phyloP scores from a whole-genome alignment of 2,329 filamentous ascomycete species.

The Trichophyton benhamiae region DNA sequence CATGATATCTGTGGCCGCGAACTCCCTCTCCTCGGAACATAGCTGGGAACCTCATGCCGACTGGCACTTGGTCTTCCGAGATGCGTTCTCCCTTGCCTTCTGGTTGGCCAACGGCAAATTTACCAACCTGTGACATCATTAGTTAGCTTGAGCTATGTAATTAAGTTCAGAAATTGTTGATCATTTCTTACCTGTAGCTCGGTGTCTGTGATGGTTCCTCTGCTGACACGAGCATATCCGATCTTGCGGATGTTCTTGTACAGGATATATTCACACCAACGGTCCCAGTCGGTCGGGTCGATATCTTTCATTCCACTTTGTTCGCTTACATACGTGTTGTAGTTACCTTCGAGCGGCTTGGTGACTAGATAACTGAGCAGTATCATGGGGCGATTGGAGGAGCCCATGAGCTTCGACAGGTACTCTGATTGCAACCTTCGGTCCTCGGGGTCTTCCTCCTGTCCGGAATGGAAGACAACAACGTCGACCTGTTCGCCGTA shows the following conservation, averaged over 20 bases:
- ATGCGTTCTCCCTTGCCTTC: slow-evolving; percentile 54
- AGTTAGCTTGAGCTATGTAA: slow-evolving; percentile 4
- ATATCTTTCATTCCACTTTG: slow-evolving; percentile 89
- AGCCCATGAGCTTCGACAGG: slow-evolving; percentile 76
- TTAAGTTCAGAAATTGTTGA: background rate
- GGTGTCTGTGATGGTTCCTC: slow-evolving; percentile 89
- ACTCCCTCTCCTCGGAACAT: slow-evolving; percentile 78
- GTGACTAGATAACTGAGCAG: slow-evolving; percentile 88
- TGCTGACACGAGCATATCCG: slow-evolving; percentile 79
- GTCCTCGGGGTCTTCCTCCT: slow-evolving; percentile 92
- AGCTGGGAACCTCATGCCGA: slow-evolving; percentile 69
- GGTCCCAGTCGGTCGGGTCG: slow-evolving; percentile 82
- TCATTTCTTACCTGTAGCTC: slow-evolving; percentile 62
- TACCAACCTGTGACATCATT: slow-evolving; percentile 50
- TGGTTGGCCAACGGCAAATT: slow-evolving; percentile 71
- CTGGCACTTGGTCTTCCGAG: slow-evolving; percentile 60
- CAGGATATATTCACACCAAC: slow-evolving; percentile 98
- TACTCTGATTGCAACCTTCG: slow-evolving; percentile 77
- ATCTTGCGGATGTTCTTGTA: slow-evolving; percentile 79
- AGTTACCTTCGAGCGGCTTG: slow-evolving; percentile 81
- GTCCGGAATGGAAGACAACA: slow-evolving; percentile 96
- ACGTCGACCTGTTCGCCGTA: slow-evolving; percentile 85
- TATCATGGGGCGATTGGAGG: slow-evolving; percentile 64
- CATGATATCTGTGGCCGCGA: slow-evolving; percentile 82
- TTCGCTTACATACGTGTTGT: slow-evolving; percentile 86